Conservation (phyloP, 495 filamentous ascomycete species). For the Xylaria acuta region DNA sequence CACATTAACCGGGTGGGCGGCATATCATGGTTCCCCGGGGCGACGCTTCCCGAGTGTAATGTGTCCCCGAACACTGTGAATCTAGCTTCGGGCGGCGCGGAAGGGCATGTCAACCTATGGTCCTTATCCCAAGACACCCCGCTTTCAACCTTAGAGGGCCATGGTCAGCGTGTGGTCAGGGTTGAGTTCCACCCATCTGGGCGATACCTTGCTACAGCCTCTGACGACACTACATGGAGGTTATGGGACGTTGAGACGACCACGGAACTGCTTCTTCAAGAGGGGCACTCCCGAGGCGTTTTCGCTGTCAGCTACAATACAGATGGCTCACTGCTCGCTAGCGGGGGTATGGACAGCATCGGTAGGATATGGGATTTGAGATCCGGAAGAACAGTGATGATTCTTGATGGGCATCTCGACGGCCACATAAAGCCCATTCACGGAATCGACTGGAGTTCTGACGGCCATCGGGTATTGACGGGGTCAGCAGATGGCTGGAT, state of each 20-base stretch:
- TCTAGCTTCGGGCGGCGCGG: slow-evolving; percentile 88
- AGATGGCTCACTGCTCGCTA: slow-evolving; percentile 89
- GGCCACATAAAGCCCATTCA: slow-evolving; percentile 94
- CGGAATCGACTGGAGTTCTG: slow-evolving; percentile 87
- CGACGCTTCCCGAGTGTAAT: slow-evolving; percentile 72
- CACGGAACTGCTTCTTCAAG: slow-evolving; percentile 85
- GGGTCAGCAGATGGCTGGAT: slow-evolving; percentile 95
- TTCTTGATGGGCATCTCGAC: slow-evolving; percentile 81
- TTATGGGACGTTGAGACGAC: slow-evolving; percentile 91
- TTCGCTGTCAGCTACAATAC: slow-evolving; percentile 87
- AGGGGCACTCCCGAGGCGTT: slow-evolving; percentile 92
- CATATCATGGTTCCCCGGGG: slow-evolving; percentile 84
- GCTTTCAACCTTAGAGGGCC: slow-evolving; percentile 81
- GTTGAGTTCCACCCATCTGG: slow-evolving; percentile 96
- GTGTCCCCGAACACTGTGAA: slow-evolving; percentile 80
- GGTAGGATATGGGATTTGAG: slow-evolving; percentile 97
- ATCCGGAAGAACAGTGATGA: slow-evolving; percentile 93
- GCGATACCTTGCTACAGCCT: slow-evolving; percentile 87
- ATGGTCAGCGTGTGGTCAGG: slow-evolving; percentile 84
- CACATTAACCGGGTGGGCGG: slow-evolving; percentile 90
- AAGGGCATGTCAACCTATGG: slow-evolving; percentile 91
- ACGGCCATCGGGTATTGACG: slow-evolving; percentile 86
- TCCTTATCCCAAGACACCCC: slow-evolving; percentile 83
- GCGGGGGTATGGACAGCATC: slow-evolving; percentile 90
- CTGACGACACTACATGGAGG: slow-evolving; percentile 95